Base-by-base conservation (phyloP, 2,329 filamentous ascomycete genomes). In the Trichoderma hamatum region DNA sequence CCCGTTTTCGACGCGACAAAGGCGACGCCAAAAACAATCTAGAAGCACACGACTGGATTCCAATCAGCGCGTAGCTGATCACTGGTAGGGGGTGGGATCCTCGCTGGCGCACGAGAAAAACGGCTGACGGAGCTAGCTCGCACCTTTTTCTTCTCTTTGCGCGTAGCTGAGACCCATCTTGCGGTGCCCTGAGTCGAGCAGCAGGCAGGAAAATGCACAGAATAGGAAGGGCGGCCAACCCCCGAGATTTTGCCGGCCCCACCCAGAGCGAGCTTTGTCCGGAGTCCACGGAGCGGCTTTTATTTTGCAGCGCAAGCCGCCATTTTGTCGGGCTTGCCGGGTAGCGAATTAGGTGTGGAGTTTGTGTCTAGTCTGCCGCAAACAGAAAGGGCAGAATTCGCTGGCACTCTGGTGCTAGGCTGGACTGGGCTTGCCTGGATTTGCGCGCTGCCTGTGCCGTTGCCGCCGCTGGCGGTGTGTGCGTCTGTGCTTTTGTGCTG, bases 211-310 rank as follows among this genome's bases (percentile, higher is more conserved):
- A 1, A 26, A 5, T 43, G 39, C 39, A 43, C 55, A 4, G 30
- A 51, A 26, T 21, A 51, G 54, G 26, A 51, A 52, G 39, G 26
- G 61, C 32, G 49, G 14, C 32, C 61, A 34, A 59, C 43, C 51
- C 21, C 61, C 67, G 61, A 65, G 61, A 24, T 59, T 65, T 69
- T 69, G 43, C 67, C 66, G 26, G 56, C 13, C 26, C 64, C 36
- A 34, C 34, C n/a, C 30, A 65, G 30, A 49, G 62, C 62, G 52
- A 65, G 62, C 49, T 52, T 61, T 59, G 55, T 69, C 61, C 68
- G 68, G 68, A 69, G 54, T 66, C 68, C 60, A 69, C 68, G 68
- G 68, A 69, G 68, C 61, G 68, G 68, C 68, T 58, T 69, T 69
- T 69, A 58, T 69, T 64, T 64, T 51, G 34, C 54, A 52, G 61